A percentile compares a stretch with the other conserved stretches of the same genome.
Conservation (phyloP, 305 asterid species). For the Fraxinus baroniana region DNA sequence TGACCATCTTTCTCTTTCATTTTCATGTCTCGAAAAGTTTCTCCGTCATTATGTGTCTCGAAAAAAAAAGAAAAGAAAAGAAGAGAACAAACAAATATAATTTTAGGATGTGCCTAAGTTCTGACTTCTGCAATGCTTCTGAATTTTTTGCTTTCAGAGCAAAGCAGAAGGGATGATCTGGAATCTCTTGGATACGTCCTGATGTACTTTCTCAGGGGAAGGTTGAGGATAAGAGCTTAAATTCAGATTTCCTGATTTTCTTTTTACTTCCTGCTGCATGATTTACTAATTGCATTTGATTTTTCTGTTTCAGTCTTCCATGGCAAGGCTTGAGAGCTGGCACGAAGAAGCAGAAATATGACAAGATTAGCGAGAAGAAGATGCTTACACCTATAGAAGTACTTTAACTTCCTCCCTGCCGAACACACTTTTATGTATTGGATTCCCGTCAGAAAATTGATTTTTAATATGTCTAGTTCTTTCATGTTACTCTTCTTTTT, state of each 20-base stretch:
- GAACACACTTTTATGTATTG: not conserved
- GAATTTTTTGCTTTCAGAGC: conserved; percentile 47
- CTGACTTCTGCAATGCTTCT: not conserved
- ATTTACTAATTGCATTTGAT: conserved; percentile 15
- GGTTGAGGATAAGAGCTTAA: conserved; percentile 38
- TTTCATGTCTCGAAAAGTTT: not conserved
- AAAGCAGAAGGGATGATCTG: conserved; percentile 93
- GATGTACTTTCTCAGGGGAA: conserved; percentile 89
- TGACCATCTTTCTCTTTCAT: not conserved
- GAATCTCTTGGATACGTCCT: conserved; percentile 86
- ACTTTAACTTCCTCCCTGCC: conserved; percentile 21
- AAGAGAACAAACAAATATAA: not conserved
- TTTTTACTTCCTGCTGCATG: conserved; percentile 1
- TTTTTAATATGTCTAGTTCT: not conserved
- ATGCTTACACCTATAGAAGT: conserved; percentile 91
- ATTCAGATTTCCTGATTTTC: conserved; percentile 10
- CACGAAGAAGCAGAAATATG: conserved; percentile 89
- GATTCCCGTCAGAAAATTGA: not conserved
- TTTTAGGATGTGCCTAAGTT: not conserved
- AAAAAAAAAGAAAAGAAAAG: not conserved
- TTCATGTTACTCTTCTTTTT: not conserved
- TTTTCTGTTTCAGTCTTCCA: conserved; percentile 60
- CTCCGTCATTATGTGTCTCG: not conserved
- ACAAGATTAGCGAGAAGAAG: conserved; percentile 88
- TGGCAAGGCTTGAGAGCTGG: conserved; percentile 98